Evolutionary conservation across 73 alveolate species (phyloP).

Genomic region (Paramecium primaurelia): DNA sequence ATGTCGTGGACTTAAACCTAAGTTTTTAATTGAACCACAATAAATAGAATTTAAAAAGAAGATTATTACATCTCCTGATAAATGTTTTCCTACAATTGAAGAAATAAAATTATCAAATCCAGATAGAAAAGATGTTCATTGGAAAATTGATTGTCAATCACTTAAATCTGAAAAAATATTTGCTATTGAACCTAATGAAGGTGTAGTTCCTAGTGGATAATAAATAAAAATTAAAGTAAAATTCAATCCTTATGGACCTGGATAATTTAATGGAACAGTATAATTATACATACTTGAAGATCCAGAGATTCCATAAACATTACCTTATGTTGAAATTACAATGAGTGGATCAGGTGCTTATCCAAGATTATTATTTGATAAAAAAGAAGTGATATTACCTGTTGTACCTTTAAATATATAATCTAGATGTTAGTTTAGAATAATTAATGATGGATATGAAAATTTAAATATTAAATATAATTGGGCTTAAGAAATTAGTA

Average conservation of each 20-base stretch:
- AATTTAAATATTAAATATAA: constrained; percentile 89
- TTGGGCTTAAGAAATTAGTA: constrained; percentile 83
- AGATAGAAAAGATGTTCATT: constrained; percentile 75
- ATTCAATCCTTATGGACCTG: constrained; percentile 95
- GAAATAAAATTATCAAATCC: constrained; percentile 86
- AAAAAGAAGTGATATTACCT: constrained; percentile 95
- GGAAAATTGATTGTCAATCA: constrained; percentile 77
- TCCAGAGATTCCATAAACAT: constrained; percentile 57
- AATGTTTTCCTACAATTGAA: constrained; percentile 74
- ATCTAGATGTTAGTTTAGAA: constrained; percentile 84
- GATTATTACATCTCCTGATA: constrained; percentile 84
- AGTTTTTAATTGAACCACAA: constrained; percentile 82
- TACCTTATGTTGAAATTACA: constrained; percentile 82
- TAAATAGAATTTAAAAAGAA: constrained; percentile 78
- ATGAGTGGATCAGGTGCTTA: constrained; percentile 97
- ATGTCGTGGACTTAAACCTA: constrained; percentile 94
- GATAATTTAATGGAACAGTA: constrained; percentile 80
- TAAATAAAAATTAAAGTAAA: constrained; percentile 88
- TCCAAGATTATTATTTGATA: constrained; percentile 93
- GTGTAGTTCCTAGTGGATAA: constrained; percentile 81
- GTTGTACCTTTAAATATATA: constrained; percentile 92
- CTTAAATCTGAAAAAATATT: constrained; percentile 76
- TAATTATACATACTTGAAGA: constrained; percentile 84
- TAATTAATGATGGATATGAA: constrained; percentile 97
- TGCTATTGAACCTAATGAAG: constrained; percentile 85